Conservation (phyloP, 768 basidiomycete species). For the Chalciporus chontae region DNA sequence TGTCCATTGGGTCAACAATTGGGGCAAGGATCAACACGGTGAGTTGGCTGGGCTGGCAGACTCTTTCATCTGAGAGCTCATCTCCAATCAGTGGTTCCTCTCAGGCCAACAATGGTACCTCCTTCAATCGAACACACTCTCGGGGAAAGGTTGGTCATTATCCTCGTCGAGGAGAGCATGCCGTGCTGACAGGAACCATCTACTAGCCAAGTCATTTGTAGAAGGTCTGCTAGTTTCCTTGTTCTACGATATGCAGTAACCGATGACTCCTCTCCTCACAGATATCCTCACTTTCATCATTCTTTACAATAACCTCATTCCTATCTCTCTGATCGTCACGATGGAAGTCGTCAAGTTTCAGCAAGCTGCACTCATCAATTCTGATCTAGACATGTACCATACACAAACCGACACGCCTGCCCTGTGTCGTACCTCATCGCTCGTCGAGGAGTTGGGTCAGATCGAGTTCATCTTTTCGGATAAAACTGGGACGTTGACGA, state of each 20-base stretch:
- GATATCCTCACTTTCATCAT: conserved; percentile 99
- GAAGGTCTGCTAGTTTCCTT: conserved; percentile 55
- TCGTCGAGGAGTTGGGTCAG: conserved; percentile 98
- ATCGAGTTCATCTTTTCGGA: conserved; percentile 96
- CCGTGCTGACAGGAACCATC: conserved; percentile 4
- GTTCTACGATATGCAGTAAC: neutral
- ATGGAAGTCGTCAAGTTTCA: conserved; percentile 99
- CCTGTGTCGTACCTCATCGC: conserved; percentile 93
- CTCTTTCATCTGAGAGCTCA: neutral
- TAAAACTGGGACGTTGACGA: conserved; percentile 92
- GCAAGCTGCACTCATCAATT: conserved; percentile 96
- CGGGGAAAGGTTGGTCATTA: conserved; percentile 53
- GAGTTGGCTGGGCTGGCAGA: conserved; percentile 18
- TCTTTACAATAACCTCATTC: conserved; percentile 98
- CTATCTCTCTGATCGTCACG: conserved; percentile 97
- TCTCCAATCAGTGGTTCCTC: conserved; percentile 70
- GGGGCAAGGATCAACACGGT: conserved; percentile 86
- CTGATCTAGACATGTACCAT: conserved; percentile 98
- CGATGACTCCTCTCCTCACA: conserved; percentile 29
- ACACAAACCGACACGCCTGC: conserved; percentile 93
- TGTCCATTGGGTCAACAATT: conserved; percentile 89
- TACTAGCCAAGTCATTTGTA: conserved; percentile 68
- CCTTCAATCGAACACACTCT: conserved; percentile 53
- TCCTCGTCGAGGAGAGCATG: neutral
- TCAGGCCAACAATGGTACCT: conserved; percentile 90